These are phyloP conservation scores for Cryptococcus neoformans DNA, from an alignment of 1,284 basidiomycete genomes.

Conservation along the genomic window DNA sequence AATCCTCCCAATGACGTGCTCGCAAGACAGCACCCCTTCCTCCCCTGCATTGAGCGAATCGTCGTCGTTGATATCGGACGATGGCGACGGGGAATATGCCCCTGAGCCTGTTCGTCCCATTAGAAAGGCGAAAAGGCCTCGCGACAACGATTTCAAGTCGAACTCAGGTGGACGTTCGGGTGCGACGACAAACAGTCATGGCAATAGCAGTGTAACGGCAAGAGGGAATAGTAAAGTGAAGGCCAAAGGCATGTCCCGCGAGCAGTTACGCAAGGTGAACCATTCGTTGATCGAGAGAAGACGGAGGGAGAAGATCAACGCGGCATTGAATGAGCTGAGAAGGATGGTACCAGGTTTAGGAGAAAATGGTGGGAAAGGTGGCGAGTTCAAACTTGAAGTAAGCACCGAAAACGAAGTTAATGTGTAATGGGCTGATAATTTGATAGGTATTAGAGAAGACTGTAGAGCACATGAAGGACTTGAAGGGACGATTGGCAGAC, in stretches of 20 bases:
- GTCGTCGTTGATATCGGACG: neutral
- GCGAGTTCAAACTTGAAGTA: constrained; percentile 50
- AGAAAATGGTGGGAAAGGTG: constrained; percentile 38
- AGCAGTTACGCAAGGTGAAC: constrained; percentile 46
- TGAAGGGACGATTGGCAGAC: constrained; percentile 28
- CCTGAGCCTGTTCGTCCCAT: neutral
- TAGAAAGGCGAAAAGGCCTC: neutral
- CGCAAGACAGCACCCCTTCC: no score
- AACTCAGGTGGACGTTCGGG: neutral
- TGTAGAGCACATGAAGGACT: constrained; percentile 45
- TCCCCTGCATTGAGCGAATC: no score
- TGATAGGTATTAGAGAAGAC: constrained; percentile 46
- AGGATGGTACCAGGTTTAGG: constrained; percentile 48
- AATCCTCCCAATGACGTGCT: neutral
- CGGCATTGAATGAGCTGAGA: constrained; percentile 42
- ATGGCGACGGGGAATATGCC: neutral
- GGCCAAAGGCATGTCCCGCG: constrained; percentile 29
- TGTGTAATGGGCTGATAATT: neutral
- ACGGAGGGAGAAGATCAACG: constrained; percentile 49
- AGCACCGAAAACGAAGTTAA: constrained; percentile 2
- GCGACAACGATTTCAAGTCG: no score
- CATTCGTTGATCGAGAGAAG: constrained; percentile 47
- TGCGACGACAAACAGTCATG: neutral
- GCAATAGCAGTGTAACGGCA: neutral
- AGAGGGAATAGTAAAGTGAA: neutral